Base-by-base conservation (phyloP, 345 rosid genomes). In the Viola odorata region DNA sequence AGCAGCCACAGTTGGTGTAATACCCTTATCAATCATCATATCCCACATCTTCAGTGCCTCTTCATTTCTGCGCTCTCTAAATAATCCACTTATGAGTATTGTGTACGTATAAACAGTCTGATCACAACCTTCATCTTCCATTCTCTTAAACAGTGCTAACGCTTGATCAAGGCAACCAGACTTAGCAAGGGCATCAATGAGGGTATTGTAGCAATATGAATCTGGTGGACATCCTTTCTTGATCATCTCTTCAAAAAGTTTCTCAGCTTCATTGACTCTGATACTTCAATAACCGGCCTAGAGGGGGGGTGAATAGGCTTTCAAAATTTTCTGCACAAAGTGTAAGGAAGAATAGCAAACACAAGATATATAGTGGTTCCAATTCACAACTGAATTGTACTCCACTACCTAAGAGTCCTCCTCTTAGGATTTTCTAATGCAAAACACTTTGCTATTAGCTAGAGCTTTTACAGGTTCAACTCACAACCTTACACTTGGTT, bases 1-100 rank as follows among this genome's bases (percentile, higher is more conserved):
- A 63, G 88, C 85, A 62, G 98, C 96, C 40, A 86, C 85, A 8
- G 80, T 83, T 39, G 96, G 96, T 8, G 97, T 85, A 41, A 89
- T 82, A 5, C 94, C 98, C 72, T 89, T 81, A 59, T 89, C 89
- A 5, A 89, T 83, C 96, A 89, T 92, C 74, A 68, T 67, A 63
- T 87, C 85, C 96, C 98, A 85, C 40, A 84, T 67, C 78, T 77
- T 82, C 63, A 92, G 66, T 37, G 96, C 94, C 71, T 89, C 96
- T 74, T 87, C 94, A 65, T 87, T 81, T 72, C 73, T 79, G 53
- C 51, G 96, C 57, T 83, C 88, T 69, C 61, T 82, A 55, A 92
- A 84, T 80, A 83, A 70, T 16, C 87, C 84, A 8, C 51, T 61
- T 42, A 85, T 81, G 16, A 92, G 82, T 62, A 87, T 89, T 3